Evolutionary conservation across 371 early-diverging fungal genomes (phyloP), one percentile per base, ranked within the genome.

Genomic region (Parasitella parasitica): DNA sequence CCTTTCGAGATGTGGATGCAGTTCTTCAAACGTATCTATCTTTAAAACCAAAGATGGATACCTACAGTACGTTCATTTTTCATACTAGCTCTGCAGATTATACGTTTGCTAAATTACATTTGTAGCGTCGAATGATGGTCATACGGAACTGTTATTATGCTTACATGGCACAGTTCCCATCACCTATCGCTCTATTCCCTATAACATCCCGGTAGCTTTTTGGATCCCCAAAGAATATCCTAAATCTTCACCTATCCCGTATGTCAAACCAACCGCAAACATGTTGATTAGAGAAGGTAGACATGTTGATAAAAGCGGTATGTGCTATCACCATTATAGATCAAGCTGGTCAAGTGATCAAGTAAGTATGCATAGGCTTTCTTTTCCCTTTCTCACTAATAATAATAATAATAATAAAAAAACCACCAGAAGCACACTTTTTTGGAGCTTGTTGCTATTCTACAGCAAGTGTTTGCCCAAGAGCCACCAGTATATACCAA

Each of bases 171-270:
- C 97, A 0, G 69, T 96, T 8, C 96, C 95, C 5, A 89, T 96
- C 37, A 84, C 86, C 15, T 96, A 89, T 66, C 85, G 87, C 41
- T 86, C 86, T 2, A 78, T 77, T n/a, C 84, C 91, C 13, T 97
- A 95, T 77, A 94, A 97, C 75, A 96, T 97, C 57, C 97, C 97
- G 1, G 86, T 97, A 9, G 90, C 88, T 18, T 82, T 94, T 43
- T 94, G 93, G 94, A 73, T 96, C 27, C 97, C 97, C 30, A 85
- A 80, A 28, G 83, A 82, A 37, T 97, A 94, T 66, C 97, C 97
- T 4, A 74, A 75, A 28, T 73, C 79, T 53, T 85, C 95, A 20
- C 97, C 97, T 20, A 83, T 91, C 58, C 85, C 86, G 2, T 93
- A 89, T 64, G 96, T 97, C 16, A 89, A 86, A 16, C 97, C 97